Evolutionary conservation across 2,329 filamentous ascomycete genomes (phyloP), one percentile per base, ranked within the genome.

Genomic region (Calonectria fujianensis): DNA sequence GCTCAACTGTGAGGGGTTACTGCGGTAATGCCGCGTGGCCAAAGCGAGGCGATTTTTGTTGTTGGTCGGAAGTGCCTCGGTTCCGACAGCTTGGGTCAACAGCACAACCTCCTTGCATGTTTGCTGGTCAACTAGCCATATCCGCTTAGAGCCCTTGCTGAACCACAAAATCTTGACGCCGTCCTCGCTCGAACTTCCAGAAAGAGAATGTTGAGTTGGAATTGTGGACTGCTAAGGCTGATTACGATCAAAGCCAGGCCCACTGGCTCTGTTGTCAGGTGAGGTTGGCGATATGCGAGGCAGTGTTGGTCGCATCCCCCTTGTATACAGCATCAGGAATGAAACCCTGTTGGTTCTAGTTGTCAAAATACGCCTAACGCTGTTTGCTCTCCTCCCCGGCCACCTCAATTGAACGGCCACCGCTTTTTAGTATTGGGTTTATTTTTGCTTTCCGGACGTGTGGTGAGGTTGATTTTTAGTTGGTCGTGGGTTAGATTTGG

Each of bases 261-360:
- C 24, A 24, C 54, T 16, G 39, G 57, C 20, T n/a, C 37, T 37
- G 50, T 37, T 72, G 45, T 81, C 79, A 81, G 78, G 79, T 81
- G 79, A 81, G 79, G 72, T 67, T 48, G 48, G 35, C 39, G 61
- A 68, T 67, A 77, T 81, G 79, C 79, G 71, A 74, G 77, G 67
- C 74, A 74, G 71, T 48, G 41, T 72, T 66, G 41, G 48, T 70
- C 67, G 52, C 68, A 51, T 45, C 69, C 27, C 66, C 68, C 45
- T 13, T 18, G 27, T 59, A 54, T 65, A 45, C 37, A 35, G 16
- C 52, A 57, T 67, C 63, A 27, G 50, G 59, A 50, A 63, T 66
- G 52, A 63, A 72, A 64, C 48, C 41, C 31, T 69, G 72, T 78
- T 76, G 71, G 66, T 57, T 69, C 57, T 50, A 24, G 24, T 68